A percentile compares a stretch with the other conserved stretches of the same genome.
phyloP scores from a whole-genome alignment of 139 green algal species.

The Chlorella sp. region DNA sequence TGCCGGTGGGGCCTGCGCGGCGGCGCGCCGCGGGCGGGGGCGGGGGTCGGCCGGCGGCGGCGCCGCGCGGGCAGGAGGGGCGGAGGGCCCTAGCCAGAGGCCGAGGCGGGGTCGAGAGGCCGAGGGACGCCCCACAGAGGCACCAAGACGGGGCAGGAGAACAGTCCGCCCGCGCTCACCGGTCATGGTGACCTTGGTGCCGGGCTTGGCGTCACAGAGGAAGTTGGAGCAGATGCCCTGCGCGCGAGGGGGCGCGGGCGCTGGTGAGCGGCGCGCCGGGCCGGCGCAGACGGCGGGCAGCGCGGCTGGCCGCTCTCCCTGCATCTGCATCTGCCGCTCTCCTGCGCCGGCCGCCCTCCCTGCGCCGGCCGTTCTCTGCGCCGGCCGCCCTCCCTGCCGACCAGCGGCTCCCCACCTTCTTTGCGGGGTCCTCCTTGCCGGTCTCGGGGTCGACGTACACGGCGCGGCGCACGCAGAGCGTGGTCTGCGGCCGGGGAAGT shows the following conservation, averaged over 20 bases:
- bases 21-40: too few relatives aligned
- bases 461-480: constrained; percentile 95
- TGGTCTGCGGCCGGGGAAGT: constrained; percentile 67
- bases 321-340: too few relatives aligned
- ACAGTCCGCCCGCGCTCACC: constrained; percentile 45
- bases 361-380: too few relatives aligned
- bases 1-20: constrained; percentile 90
- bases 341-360: too few relatives aligned
- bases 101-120: too few relatives aligned
- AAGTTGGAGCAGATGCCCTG: constrained; percentile 99
- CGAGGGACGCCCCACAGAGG: not conserved
- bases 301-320: too few relatives aligned
- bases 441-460: constrained; percentile 89
- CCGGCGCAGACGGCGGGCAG: too few relatives aligned
- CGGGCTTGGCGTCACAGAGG: constrained; percentile 93
- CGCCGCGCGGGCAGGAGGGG: not conserved
- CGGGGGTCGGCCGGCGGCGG: too few relatives aligned
- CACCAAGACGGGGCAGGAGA: too few relatives aligned
- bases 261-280: too few relatives aligned
- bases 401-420: constrained; percentile 63
- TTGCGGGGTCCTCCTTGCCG: constrained; percentile 91
- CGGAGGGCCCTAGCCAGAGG: not conserved
- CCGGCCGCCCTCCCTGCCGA: too few relatives aligned
- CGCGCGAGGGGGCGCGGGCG: not conserved
- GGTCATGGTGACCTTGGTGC: constrained; percentile 94